Percentiles rank a stretch among this genome's conserved stretches.
Conservation (phyloP, 805 yeast genomes). For the Starmerella apicola region DNA sequence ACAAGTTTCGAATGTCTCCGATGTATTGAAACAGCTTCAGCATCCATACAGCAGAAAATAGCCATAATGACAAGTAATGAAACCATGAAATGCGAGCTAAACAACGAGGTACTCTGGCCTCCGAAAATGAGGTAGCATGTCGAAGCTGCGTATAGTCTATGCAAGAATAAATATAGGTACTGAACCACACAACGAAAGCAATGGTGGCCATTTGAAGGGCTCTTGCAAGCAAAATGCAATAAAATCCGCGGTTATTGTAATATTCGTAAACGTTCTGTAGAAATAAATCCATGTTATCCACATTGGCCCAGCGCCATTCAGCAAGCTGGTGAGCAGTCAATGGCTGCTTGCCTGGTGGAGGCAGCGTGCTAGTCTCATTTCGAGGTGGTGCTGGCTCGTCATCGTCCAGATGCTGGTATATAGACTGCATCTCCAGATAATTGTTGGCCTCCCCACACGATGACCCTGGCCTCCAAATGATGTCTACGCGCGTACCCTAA, state of each 20-base stretch:
- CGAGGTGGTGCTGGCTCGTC: not conserved
- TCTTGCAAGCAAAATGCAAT: constrained; percentile 60
- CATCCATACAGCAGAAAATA: constrained; percentile 38
- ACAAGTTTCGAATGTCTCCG: constrained; percentile 51
- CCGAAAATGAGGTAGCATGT: constrained; percentile 24
- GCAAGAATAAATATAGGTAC: constrained; percentile 73
- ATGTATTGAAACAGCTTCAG: constrained; percentile 33
- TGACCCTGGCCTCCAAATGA: too few species aligned
- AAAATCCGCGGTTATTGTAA: constrained; percentile 73
- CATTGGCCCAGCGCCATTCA: constrained; percentile 92
- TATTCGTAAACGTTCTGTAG: constrained; percentile 70
- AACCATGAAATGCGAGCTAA: constrained; percentile 34
- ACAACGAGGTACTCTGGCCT: constrained; percentile 39
- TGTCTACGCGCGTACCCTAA: too few species aligned
- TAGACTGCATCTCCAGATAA: constrained; percentile 6
- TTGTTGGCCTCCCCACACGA: too few species aligned
- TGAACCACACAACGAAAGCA: constrained; percentile 63
- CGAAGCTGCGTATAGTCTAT: constrained; percentile 47
- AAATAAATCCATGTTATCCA: constrained; percentile 79
- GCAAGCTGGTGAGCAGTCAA: constrained; percentile 64
- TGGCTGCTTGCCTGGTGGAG: not conserved
- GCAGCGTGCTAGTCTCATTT: not conserved
- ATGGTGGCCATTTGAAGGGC: constrained; percentile 59
- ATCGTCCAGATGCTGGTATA: constrained; percentile 11
- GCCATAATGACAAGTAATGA: constrained; percentile 51